Evolutionary conservation across 768 basidiomycete species (phyloP).

Genomic region (Trametes maxima): DNA sequence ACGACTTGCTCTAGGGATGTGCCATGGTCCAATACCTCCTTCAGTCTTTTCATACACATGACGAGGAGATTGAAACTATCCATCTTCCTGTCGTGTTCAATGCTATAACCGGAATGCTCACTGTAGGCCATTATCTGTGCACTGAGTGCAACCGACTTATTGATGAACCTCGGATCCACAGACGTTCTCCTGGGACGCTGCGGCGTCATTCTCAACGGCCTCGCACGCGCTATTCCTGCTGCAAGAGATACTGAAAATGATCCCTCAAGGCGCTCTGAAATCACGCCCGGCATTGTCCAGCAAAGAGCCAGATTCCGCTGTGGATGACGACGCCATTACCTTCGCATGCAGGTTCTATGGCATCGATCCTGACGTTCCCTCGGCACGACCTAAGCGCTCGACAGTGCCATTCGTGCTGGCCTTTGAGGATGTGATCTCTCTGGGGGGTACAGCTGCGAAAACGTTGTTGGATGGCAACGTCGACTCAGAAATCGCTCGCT

Average conservation of each 20-base stretch:
- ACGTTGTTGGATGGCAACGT: constrained; percentile 37
- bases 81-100: constrained; percentile 82
- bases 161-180: not conserved
- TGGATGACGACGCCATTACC: constrained; percentile 31
- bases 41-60: constrained; percentile 70
- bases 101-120: constrained; percentile 62
- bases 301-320: not conserved
- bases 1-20: constrained; percentile 50
- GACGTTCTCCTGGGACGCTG: not conserved
- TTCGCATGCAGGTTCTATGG: constrained; percentile 70
- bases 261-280: constrained; percentile 23
- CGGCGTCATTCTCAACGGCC: constrained; percentile 5
- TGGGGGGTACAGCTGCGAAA: constrained; percentile 18
- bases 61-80: constrained; percentile 82
- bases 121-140: constrained; percentile 46
- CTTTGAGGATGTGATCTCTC: constrained; percentile 52
- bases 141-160: not conserved
- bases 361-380: constrained; percentile 28
- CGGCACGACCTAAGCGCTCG: constrained; percentile 25
- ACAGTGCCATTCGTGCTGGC: constrained; percentile 56
- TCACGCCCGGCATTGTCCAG: constrained; percentile 19
- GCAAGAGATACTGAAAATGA: constrained; percentile 26
- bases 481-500: constrained; percentile 33
- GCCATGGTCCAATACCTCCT: constrained; percentile 74
- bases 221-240: constrained; percentile 23